Evolutionary conservation across 1,139 yeast species (phyloP), one percentile per base, ranked within the genome.

Genomic region (Candida labiduridarum): DNA sequence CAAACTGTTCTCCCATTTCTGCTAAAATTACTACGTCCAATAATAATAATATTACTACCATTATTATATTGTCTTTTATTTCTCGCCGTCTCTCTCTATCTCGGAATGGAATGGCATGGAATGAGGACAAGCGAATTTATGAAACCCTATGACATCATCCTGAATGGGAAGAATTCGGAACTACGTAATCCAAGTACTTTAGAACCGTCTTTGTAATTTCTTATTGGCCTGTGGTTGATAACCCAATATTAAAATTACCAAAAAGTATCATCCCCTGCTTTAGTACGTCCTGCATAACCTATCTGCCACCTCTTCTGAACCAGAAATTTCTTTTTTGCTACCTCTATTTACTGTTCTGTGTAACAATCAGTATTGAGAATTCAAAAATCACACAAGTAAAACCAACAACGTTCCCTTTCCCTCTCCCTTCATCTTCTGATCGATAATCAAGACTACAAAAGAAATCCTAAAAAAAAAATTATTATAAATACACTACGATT

Each of bases 401-500:
- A 19, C 9, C 12, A 11, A 38, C 41, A 38, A 38, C 41, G 41
- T 38, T 22, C 41, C 41, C 15, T 38, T 36, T n/a, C 16, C 15
- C n/a, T 33, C n/a, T n/a, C n/a, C n/a, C n/a, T n/a, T 33, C 41
- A 38, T 38, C 41, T 38, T 19, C 27, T 19, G 41, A 38, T 38
- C 30, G 41, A 10, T 19, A 4, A 11, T 4, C 25, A 11, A 33
- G 10, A 33, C 9, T 15, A 33, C 36, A n/a, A 33, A 33, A 33
- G 14, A 15, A 8, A 33, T 33, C 12, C 9, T n/a, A 36, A 36
- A 36, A 36, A 36, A 36, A 36, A 36, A 36, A 33, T 6, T 4
- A 41, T 29, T 41, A 41, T 41, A 41, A 41, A 41, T 41, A 41
- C 14, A 16, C 16, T 12, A 30, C 29, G 44, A 14, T 41, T 41